Evolutionary conservation across 164 flowering plant genomes (phyloP).

Genomic region (Annona cherimola): DNA sequence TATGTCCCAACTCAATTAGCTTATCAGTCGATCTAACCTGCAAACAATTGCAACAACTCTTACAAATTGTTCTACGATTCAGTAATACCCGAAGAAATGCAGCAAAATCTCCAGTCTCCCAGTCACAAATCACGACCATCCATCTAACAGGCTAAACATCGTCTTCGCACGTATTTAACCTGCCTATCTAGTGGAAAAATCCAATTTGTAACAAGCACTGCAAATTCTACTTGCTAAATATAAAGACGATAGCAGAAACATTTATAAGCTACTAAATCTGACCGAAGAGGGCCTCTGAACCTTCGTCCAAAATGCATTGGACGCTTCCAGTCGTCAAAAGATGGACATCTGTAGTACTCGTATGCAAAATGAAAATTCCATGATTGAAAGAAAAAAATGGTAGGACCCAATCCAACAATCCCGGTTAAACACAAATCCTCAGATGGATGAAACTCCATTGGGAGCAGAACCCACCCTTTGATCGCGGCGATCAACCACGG

Average conservation of each 20-base stretch:
- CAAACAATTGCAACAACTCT: background rate
- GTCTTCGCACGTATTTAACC: too few species aligned
- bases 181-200: too few species aligned
- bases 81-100: background rate
- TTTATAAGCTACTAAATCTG: background rate
- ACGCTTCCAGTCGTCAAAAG: background rate
- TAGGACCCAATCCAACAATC: background rate
- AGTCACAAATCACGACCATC: background rate
- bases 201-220: background rate
- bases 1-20: background rate
- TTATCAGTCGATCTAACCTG: background rate
- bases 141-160: background rate
- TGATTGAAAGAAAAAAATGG: too few species aligned
- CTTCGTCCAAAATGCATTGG: background rate
- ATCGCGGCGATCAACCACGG: too few species aligned
- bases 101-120: background rate
- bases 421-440: too few species aligned
- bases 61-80: background rate
- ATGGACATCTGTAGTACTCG: background rate
- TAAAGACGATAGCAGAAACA: background rate
- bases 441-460: background rate
- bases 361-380: background rate
- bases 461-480: background rate
- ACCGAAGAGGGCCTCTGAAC: background rate
- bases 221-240: background rate